Base-by-base conservation (phyloP, 139 green algal genomes). In the Picochlorum costavermella region DNA sequence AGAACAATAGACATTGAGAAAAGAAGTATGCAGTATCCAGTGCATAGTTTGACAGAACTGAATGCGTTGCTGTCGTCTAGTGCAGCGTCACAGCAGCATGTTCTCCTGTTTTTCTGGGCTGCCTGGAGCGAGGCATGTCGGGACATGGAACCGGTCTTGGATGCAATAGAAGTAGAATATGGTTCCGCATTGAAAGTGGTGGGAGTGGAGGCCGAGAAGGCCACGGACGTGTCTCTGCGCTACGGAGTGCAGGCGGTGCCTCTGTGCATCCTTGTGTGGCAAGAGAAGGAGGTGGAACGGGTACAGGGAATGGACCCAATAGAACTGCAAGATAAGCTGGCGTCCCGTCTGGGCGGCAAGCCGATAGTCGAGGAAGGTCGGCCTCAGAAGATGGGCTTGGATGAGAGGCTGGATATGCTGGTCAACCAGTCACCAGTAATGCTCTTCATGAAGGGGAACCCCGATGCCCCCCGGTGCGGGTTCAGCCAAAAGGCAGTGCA, bases 361-460 rank as follows among this genome's bases (percentile, higher is more conserved):
- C 46, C 17, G 14, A 53, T 28, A 53, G 46, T 11, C 9, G n/a
- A 23, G 16, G 11, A 23, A 28, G 46, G 16, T 11, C 46, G n/a
- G n/a, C 2, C 16, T 5, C 46, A 53, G 17, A 28, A 23, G 46
- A 28, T 23, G n/a, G 20, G 46, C n/a, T 53, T 53, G 36, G 69
- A 55, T 9, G 51, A 67, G 23, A 64, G 77, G 23, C 80, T 94
- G 30, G 75, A 88, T 61, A 51, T 30, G 14, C 73, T 95, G 31
- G 65, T 89, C 3, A 45, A 63, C 1, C 60, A 50, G 2, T 20
- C 69, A 3, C 74, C 77, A 2, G 75, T 94, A 25, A 66, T 92
- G 64, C 74, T 95, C n/a, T 95, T 95, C 70, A 92, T 96, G 88
- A 94, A 96, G 79, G 89, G 69, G 23, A 79, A 46, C 3, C 81